phyloP scores from a whole-genome alignment of 805 yeast genomes.

The Candida maltosa region DNA sequence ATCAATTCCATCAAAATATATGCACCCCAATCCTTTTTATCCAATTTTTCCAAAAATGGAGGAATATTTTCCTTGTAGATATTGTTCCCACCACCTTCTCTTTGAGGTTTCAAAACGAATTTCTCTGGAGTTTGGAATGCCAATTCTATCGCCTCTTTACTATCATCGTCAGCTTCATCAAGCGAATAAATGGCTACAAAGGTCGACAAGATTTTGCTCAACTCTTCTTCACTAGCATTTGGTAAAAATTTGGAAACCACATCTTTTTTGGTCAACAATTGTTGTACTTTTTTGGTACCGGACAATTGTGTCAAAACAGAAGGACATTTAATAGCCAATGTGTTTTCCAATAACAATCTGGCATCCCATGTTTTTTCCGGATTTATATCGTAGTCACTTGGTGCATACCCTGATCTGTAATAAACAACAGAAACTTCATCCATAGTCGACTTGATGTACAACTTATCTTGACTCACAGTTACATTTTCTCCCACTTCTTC shows the following conservation, averaged over 20 bases:
- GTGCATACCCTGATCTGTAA: slow-evolving; percentile 86
- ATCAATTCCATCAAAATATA: slow-evolving; percentile 94
- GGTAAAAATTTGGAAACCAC: slow-evolving; percentile 48
- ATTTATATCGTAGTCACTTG: slow-evolving; percentile 62
- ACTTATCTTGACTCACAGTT: slow-evolving; percentile 40
- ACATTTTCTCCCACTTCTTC: slow-evolving; percentile 51
- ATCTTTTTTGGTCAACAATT: slow-evolving; percentile 62
- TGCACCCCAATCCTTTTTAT: slow-evolving; percentile 78
- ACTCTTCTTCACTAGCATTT: slow-evolving; percentile 19
- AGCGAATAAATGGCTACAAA: slow-evolving; percentile 88
- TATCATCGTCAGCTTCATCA: slow-evolving; percentile 66
- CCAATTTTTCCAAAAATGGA: slow-evolving; percentile 53
- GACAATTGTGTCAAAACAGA: slow-evolving; percentile 83
- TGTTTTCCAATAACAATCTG: slow-evolving; percentile 66
- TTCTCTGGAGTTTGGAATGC: slow-evolving; percentile 67
- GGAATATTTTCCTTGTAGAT: slow-evolving; percentile 87
- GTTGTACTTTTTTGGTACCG: slow-evolving; percentile 94
- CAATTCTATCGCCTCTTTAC: slow-evolving; percentile 50
- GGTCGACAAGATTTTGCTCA: slow-evolving; percentile 47
- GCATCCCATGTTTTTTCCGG: slow-evolving; percentile 72
- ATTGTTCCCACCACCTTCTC: slow-evolving; percentile 99
- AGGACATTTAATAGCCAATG: slow-evolving; percentile 88
- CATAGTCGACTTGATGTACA: slow-evolving; percentile 51
- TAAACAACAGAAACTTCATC: slow-evolving; percentile 86
- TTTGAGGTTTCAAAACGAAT: slow-evolving; percentile 91